A percentile compares a stretch with the other conserved stretches of the same genome.
Evolutionary conservation across 257 asterid species (phyloP).

Genomic region (Nicotiana obtusifolia): DNA sequence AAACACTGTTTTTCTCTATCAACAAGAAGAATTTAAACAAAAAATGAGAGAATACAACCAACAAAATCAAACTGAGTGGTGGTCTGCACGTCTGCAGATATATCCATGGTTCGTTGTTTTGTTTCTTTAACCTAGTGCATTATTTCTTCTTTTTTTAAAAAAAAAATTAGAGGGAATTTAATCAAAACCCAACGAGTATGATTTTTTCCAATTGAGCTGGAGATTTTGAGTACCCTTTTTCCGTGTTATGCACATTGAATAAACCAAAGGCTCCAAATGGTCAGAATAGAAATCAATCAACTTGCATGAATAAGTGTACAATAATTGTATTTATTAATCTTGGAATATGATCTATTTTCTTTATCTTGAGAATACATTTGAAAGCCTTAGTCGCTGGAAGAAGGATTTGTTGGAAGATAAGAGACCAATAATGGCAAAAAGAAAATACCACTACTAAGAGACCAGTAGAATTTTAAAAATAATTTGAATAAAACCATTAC

Average conservation of each 20-base stretch:
- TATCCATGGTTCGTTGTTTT: not conserved
- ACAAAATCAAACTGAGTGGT: not conserved
- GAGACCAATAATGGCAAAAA: not conserved
- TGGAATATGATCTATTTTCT: not conserved
- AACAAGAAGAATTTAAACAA: not conserved
- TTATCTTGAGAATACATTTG: not conserved
- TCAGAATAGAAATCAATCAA: not conserved
- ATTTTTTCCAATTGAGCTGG: not conserved
- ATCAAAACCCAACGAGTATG: not conserved
- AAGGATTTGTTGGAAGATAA: not conserved
- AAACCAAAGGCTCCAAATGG: not conserved
- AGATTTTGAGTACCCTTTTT: not conserved
- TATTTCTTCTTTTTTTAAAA: not conserved
- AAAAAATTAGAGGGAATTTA: not conserved
- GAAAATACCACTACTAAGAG: not conserved
- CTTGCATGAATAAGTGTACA: not conserved
- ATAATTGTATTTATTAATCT: not conserved
- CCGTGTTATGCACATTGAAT: not conserved
- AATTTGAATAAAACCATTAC: not conserved
- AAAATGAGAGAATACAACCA: not conserved
- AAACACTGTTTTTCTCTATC: not conserved
- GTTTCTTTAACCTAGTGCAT: not conserved
- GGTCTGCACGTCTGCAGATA: slow-evolving; percentile 5
- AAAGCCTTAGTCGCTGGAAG: slow-evolving; percentile 4
- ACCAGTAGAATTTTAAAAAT: not conserved